These are phyloP conservation scores for Neltuma alba DNA, from an alignment of 306 rosid genomes.

Conservation along the genomic window DNA sequence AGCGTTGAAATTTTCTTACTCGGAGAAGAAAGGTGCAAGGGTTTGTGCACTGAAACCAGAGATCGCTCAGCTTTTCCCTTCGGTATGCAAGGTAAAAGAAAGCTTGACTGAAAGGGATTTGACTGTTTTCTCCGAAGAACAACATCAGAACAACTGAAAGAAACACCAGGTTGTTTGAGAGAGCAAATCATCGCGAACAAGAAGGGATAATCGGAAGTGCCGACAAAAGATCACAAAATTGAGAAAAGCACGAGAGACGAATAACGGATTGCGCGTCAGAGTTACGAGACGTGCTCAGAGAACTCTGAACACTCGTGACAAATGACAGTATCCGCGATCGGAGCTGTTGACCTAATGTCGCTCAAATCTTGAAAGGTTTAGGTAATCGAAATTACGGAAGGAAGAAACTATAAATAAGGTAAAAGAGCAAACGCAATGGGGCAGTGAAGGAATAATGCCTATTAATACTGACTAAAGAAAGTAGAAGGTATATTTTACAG, in stretches of 20 bases:
- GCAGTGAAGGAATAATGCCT: neutral
- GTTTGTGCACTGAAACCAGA: constrained; percentile 39
- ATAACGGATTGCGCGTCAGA: constrained; percentile 33
- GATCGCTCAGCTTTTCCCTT: constrained; percentile 28
- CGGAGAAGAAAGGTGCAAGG: constrained; percentile 58
- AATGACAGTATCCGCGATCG: neutral
- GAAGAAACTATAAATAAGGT: neutral
- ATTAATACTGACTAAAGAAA: neutral
- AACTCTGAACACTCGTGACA: constrained; percentile 18
- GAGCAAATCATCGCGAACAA: constrained; percentile 38
- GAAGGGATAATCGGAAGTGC: constrained; percentile 8
- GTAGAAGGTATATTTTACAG: neutral
- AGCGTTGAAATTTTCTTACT: constrained; percentile 18
- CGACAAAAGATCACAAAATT: neutral
- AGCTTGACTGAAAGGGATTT: constrained; percentile 9
- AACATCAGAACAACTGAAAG: constrained; percentile 26
- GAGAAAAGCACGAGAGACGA: neutral
- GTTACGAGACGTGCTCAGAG: constrained; percentile 32
- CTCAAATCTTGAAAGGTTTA: constrained; percentile 1
- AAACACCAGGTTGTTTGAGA: constrained; percentile 35
- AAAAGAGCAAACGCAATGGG: neutral
- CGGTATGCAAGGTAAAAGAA: constrained; percentile 12
- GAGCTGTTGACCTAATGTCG: neutral
- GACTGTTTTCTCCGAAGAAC: constrained; percentile 29
- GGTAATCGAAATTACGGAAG: neutral